phyloP scores from a whole-genome alignment of 1,284 basidiomycete species.

The Ganoderma boninense region DNA sequence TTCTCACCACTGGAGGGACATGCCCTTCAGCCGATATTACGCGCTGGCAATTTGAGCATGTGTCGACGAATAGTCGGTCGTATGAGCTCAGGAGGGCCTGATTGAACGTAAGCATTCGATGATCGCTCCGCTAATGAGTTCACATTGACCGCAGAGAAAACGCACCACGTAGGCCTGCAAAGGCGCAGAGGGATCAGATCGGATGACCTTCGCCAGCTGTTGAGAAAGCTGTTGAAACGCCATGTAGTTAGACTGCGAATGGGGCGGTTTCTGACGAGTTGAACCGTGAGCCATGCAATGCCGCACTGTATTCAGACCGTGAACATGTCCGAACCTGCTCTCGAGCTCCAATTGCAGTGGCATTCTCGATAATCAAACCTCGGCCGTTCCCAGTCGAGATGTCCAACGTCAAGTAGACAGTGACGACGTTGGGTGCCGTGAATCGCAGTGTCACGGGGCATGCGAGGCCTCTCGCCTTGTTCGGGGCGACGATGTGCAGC shows the following conservation, averaged over 20 bases:
- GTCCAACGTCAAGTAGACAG: constrained; percentile 62
- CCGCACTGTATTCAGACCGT: not conserved
- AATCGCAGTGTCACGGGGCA: constrained; percentile 58
- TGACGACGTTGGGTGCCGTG: constrained; percentile 66
- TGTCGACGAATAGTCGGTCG: constrained; percentile 63
- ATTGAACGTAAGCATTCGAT: constrained; percentile 15
- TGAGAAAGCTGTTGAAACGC: constrained; percentile 73
- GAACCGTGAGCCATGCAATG: constrained; percentile 13
- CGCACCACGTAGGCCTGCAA: constrained; percentile 58
- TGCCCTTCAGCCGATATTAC: constrained; percentile 74
- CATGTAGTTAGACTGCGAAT: constrained; percentile 70
- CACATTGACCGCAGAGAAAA: not conserved
- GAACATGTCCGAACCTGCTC: constrained; percentile 58
- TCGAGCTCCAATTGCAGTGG: constrained; percentile 70
- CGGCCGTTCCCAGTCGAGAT: constrained; percentile 41
- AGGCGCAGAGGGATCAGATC: constrained; percentile 58
- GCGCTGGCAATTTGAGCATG: constrained; percentile 64
- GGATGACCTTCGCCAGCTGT: constrained; percentile 65
- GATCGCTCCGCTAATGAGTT: constrained; percentile 11
- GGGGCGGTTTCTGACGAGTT: constrained; percentile 61
- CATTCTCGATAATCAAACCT: constrained; percentile 60
- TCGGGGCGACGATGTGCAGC: constrained; percentile 57
- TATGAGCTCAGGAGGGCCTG: constrained; percentile 64
- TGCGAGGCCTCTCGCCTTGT: constrained; percentile 30
- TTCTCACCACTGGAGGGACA: constrained; percentile 71